Base-by-base conservation (phyloP, 768 basidiomycete genomes). In the Rhizopogon roseolus region DNA sequence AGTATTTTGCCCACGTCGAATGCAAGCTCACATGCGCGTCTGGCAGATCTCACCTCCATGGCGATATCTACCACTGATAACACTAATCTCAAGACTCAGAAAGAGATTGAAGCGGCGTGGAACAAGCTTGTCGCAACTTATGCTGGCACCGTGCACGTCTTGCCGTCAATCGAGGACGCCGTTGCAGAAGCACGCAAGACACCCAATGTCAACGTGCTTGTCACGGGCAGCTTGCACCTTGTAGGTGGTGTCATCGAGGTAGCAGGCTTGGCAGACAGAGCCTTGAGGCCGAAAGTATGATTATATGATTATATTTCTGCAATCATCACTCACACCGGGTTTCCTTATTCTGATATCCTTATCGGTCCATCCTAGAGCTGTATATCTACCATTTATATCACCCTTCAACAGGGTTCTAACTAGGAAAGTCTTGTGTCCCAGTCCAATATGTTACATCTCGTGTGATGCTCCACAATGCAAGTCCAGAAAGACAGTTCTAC, bases 181-280 rank as follows among this genome's bases (percentile, higher is more conserved):
- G 76, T 98, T n/a, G 62, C 69, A 3, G 62, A 82, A n/a, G 57
- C 65, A 5, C 53, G 43, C 14, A 57, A 63, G 5, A 60, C 65
- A 2, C 64, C 60, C 40, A 62, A 70, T 1, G 66, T 71, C 11
- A 76, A 88, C 53, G 82, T 93, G n/a, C 75, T 99, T 14, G 93
- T 96, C 6, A 80, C 93, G 3, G 97, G 97, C 4, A 97, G 93
- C 69, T 67, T 99, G 57, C 95, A 95, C 71, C 79, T 99, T 14
- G 85, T 98, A 6, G 97, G 97, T 17, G 97, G 97, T 2, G 76
- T 94, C 11, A 88, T 98, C 51, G 96, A 98, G 65, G 93, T 91
- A 13, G 90, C 93, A 16, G 87, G 84, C 19, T 67, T 98, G 39
- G 81, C 46, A 53, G 45, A 50, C 34, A 37, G 22, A 52, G 42